Conservation (phyloP, 148 eudicot genomes). For the Mesembryanthemum crystallinum region DNA sequence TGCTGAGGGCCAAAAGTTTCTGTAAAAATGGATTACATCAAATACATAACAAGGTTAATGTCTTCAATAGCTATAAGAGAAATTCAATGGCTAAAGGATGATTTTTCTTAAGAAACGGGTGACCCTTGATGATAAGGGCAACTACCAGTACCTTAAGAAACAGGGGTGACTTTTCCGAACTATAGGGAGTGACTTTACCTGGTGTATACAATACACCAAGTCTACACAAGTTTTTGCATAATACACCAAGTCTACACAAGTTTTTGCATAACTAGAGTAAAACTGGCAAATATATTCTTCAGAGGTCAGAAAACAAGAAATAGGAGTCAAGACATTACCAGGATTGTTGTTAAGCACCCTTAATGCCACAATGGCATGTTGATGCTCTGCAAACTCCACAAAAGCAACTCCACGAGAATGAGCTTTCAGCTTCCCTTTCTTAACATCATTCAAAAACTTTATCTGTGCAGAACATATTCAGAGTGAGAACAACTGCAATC, state of each 20-base stretch:
- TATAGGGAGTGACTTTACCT: too few species aligned
- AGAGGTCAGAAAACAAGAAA: not conserved
- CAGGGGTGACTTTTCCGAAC: too few species aligned
- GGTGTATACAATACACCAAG: too few species aligned
- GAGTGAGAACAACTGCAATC: conserved; percentile 1
- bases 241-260: too few species aligned
- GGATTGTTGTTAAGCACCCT: conserved; percentile 98
- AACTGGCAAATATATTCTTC: not conserved
- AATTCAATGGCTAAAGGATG: too few species aligned
- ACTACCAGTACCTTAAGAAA: too few species aligned
- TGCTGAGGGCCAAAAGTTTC: conserved; percentile 76
- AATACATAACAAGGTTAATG: not conserved
- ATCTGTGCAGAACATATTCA: conserved; percentile 45
- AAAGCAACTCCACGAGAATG: conserved; percentile 96
- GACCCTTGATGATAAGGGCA: too few species aligned
- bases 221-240: too few species aligned
- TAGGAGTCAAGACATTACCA: conserved; percentile 40
- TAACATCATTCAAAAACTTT: conserved; percentile 67
- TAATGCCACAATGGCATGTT: conserved; percentile 93
- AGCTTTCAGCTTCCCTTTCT: conserved; percentile 57
- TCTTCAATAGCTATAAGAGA: too few species aligned
- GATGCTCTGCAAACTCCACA: conserved; percentile 84
- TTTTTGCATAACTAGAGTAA: not conserved
- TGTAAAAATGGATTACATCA: conserved; percentile 26
- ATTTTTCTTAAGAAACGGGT: too few species aligned